phyloP scores from a whole-genome alignment of 2,329 filamentous ascomycete species.

The Nigrospora oryzae region DNA sequence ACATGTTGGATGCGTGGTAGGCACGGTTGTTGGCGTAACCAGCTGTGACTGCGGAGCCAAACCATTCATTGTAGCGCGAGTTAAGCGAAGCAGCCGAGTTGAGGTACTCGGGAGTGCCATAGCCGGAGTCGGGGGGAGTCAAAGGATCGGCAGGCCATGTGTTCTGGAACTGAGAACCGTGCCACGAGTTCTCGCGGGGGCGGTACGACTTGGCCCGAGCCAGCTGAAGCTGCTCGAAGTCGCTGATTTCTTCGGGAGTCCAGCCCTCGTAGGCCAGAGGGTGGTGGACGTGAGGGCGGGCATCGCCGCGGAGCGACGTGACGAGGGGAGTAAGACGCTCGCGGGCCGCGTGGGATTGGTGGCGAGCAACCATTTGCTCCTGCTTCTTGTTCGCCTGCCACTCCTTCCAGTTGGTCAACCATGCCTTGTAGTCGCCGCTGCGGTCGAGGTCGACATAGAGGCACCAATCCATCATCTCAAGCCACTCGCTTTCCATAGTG shows the following conservation, averaged over 20 bases:
- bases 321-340: conserved; percentile 41
- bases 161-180: conserved; percentile 26
- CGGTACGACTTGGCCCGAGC: conserved; percentile 26
- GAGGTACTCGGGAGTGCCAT: conserved; percentile 51
- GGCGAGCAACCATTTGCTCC: conserved; percentile 9
- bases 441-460: conserved; percentile 79
- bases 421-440: conserved; percentile 61
- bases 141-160: conserved; percentile 36
- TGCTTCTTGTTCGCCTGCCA: conserved; percentile 47
- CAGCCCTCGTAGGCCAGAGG: conserved; percentile 32
- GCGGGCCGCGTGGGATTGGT: conserved; percentile 24
- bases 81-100: conserved; percentile 47
- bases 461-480: conserved; percentile 72
- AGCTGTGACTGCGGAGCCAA: conserved; percentile 28
- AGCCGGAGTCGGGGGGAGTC: conserved; percentile 53
- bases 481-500: conserved; percentile 79
- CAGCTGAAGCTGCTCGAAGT: conserved; percentile 38
- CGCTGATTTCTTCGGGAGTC: conserved; percentile 46
- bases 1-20: conserved; percentile 31
- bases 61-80: conserved; percentile 50
- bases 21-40: conserved; percentile 24
- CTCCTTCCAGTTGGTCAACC: conserved; percentile 52
- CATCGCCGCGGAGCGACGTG: conserved; percentile 36
- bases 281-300: conserved; percentile 17
- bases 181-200: conserved; percentile 34